Evolutionary conservation across 75 land plant species (phyloP).

Genomic region (Gnetum montanum): DNA sequence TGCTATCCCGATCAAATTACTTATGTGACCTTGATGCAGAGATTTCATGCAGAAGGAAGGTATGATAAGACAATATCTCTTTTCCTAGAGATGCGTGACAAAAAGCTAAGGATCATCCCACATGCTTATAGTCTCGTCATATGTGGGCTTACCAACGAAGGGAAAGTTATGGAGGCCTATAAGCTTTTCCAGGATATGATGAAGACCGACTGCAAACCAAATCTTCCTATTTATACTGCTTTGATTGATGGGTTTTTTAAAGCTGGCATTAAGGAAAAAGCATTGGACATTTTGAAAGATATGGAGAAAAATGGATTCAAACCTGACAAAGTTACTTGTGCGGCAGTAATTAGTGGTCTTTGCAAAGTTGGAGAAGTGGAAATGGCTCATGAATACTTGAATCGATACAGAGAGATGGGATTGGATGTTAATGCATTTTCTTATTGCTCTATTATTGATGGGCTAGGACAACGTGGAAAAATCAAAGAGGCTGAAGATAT

Average conservation of each 20-base stretch:
- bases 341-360: conserved; percentile 45
- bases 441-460: conserved; percentile 77
- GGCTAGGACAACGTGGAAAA: conserved; percentile 78
- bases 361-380: conserved; percentile 53
- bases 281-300: conserved; percentile 41
- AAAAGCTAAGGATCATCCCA: conserved; percentile 50
- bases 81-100: conserved; percentile 70
- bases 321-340: conserved; percentile 64
- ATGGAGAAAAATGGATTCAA: conserved; percentile 56
- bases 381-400: conserved; percentile 39
- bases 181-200: conserved; percentile 46
- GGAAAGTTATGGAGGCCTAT: conserved; percentile 40
- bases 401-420: conserved; percentile 21
- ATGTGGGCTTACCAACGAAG: conserved; percentile 53
- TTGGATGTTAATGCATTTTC: conserved; percentile 38
- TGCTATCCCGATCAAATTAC: conserved; percentile 55
- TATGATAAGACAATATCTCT: conserved; percentile 54
- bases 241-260: conserved; percentile 60
- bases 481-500: conserved; percentile 64
- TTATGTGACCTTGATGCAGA: conserved; percentile 56
- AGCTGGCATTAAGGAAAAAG: conserved; percentile 35
- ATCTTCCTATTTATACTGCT: conserved; percentile 63
- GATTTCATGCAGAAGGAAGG: conserved; percentile 54
- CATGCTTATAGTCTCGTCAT: conserved; percentile 76
- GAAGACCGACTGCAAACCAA: conserved; percentile 27